Conservation (phyloP, 1,284 basidiomycete genomes). For the Marasmius fiardii region DNA sequence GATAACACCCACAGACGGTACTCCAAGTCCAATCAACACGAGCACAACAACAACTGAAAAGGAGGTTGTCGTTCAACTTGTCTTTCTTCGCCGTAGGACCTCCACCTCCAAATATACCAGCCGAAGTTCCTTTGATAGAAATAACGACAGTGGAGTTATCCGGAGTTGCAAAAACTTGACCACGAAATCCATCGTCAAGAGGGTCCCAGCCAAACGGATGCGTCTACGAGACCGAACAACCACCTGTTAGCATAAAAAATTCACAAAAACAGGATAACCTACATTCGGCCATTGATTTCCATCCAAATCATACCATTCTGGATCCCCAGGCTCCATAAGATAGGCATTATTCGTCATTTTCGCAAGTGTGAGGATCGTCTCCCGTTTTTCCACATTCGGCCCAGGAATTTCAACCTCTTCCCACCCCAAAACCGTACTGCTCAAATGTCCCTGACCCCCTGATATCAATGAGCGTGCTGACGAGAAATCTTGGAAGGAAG, state of each 20-base stretch:
- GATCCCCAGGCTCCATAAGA: slow-evolving; percentile 47
- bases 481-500: slow-evolving; percentile 47
- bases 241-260: background rate
- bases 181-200: slow-evolving; percentile 84
- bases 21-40: slow-evolving; percentile 93
- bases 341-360: slow-evolving; percentile 97
- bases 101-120: slow-evolving; percentile 74
- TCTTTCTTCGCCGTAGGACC: slow-evolving; percentile 90
- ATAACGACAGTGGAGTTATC: slow-evolving; percentile 88
- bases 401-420: slow-evolving; percentile 55
- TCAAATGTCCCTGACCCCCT: slow-evolving; percentile 32
- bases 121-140: slow-evolving; percentile 93
- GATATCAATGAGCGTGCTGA: slow-evolving; percentile 46
- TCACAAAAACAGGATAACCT: slow-evolving; percentile 22
- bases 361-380: slow-evolving; percentile 80
- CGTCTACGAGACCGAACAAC: slow-evolving; percentile 37
- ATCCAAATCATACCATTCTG: slow-evolving; percentile 77
- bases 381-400: slow-evolving; percentile 75
- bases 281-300: slow-evolving; percentile 60
- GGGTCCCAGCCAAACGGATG: slow-evolving; percentile 92
- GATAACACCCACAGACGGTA: slow-evolving; percentile 91
- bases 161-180: slow-evolving; percentile 83
- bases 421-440: slow-evolving; percentile 50
- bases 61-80: slow-evolving; percentile 93
- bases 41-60: slow-evolving; percentile 98